Conservation (phyloP, 192 early-diverging fungal species). For the Linnemannia exigua region DNA sequence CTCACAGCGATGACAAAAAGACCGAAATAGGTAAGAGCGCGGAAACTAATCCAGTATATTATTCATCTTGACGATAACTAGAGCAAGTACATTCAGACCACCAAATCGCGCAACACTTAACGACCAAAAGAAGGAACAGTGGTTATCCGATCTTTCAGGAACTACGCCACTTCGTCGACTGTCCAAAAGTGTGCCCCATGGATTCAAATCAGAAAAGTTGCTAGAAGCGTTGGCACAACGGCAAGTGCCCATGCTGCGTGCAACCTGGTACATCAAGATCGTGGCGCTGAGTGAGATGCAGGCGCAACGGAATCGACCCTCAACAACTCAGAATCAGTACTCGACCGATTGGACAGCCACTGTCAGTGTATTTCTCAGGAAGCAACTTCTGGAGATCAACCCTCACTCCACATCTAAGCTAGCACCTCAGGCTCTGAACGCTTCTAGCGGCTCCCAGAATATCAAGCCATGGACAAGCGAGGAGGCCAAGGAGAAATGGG, state of each 20-base stretch:
- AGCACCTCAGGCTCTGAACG: slow-evolving; percentile 26
- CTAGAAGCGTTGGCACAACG: slow-evolving; percentile 67
- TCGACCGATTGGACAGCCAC: slow-evolving; percentile 61
- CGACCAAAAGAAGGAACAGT: slow-evolving; percentile 66
- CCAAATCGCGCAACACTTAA: slow-evolving; percentile 61
- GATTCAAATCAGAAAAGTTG: slow-evolving; percentile 73
- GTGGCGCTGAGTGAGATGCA: slow-evolving; percentile 75
- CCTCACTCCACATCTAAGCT: slow-evolving; percentile 37
- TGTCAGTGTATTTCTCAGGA: slow-evolving; percentile 61
- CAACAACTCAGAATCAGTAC: slow-evolving; percentile 32
- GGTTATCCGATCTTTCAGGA: slow-evolving; percentile 64
- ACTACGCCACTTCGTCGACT: slow-evolving; percentile 60
- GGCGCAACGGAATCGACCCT: slow-evolving; percentile 28
- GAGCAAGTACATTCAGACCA: slow-evolving; percentile 62
- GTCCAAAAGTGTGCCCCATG: slow-evolving; percentile 66
- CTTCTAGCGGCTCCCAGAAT: slow-evolving; percentile 37
- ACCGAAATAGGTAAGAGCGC: not conserved
- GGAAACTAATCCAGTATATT: not conserved
- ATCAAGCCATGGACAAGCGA: slow-evolving; percentile 62
- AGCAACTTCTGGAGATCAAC: slow-evolving; percentile 60
- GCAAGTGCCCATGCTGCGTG: slow-evolving; percentile 72
- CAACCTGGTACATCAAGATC: slow-evolving; percentile 81
- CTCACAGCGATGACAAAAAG: not conserved
- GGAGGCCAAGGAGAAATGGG: slow-evolving; percentile 60
- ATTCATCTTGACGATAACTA: slow-evolving; percentile 11